Evolutionary conservation across 2,329 filamentous ascomycete species (phyloP).

Genomic region (Colletotrichum plurivorum): DNA sequence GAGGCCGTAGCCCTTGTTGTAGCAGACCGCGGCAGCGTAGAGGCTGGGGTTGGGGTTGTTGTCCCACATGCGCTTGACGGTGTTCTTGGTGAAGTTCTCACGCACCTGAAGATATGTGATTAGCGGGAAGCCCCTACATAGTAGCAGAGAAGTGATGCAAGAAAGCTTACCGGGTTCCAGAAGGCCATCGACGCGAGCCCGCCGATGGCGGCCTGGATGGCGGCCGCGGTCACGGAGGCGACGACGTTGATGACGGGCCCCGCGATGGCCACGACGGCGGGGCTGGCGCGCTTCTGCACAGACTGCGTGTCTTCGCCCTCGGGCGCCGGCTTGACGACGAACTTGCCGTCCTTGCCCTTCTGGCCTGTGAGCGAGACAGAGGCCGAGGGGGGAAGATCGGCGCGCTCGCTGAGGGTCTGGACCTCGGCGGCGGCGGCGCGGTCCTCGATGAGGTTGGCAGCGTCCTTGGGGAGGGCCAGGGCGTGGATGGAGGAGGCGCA

Average conservation of each 20-base stretch:
- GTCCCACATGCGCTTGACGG: conserved; percentile 40
- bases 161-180: conserved; percentile 28
- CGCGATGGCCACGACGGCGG: conserved; percentile 43
- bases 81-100: conserved; percentile 42
- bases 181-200: conserved; percentile 26
- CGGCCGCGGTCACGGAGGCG: conserved; percentile 26
- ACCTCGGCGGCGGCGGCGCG: conserved; percentile 1
- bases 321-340: conserved; percentile 26
- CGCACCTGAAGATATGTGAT: conserved; percentile 19
- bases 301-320: conserved; percentile 20
- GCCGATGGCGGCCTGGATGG: conserved; percentile 20
- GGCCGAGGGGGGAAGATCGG: conserved; percentile 22
- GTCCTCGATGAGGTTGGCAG: neutral
- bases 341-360: conserved; percentile 25
- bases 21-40: conserved; percentile 40
- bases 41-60: conserved; percentile 38
- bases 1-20: conserved; percentile 42
- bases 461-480: conserved; percentile 5
- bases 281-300: conserved; percentile 27
- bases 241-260: conserved; percentile 15
- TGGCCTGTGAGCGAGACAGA: conserved; percentile 23
- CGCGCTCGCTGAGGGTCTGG: conserved; percentile 3
- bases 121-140: neutral
- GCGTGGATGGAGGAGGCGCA: conserved; percentile 16
- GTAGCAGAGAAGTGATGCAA: too few relatives aligned